Base-by-base conservation (phyloP, 2,329 filamentous ascomycete species). In the Botrytis squamosa region DNA sequence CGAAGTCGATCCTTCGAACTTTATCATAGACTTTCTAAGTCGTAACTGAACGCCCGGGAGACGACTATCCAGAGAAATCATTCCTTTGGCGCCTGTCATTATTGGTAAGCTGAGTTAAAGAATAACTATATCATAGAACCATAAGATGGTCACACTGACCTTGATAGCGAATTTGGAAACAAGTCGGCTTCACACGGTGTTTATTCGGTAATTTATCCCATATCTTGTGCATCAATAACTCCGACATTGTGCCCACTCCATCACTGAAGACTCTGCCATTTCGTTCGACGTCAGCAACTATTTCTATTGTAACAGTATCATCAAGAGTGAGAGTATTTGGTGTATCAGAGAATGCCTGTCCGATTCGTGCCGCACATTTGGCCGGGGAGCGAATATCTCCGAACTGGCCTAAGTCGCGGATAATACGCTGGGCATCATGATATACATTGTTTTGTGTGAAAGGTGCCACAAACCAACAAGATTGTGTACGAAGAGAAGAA, bases 21-120 rank as follows among this genome's bases (percentile, higher is more conserved):
- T 97, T 73, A 88, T 85, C 94, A 97, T 97, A 7, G 92, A 95
- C 1, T 85, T 83, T 2, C 94, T 88, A 33, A 97, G 83, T 42
- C 84, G 84, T 57, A 97, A 84, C 3, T 85, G 80, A 44, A 87
- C 85, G 0, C 90, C 92, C 0, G 78, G 2, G 0, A 95, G 83
- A 1, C 85, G 83, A 16, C 85, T 83, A 77, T 97, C 92, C 0
- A 95, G 82, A 0, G 91, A 88, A 0, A 96, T 85, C 89, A 95
- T 93, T 0, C 93, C 93, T 81, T 97, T 97, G 6, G 89, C 90
- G 0, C 92, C 86, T 85, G 25, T 49, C 20, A 65, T 33, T 8
- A 25, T 49, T 18, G 36, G 52, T 60, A 38, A 70, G 55, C 52
- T 70, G n/a, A 33, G 36, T 38, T 38, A 8, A 71, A 14, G 20